Conservation (phyloP, 768 basidiomycete species). For the Amanita jacksonii region DNA sequence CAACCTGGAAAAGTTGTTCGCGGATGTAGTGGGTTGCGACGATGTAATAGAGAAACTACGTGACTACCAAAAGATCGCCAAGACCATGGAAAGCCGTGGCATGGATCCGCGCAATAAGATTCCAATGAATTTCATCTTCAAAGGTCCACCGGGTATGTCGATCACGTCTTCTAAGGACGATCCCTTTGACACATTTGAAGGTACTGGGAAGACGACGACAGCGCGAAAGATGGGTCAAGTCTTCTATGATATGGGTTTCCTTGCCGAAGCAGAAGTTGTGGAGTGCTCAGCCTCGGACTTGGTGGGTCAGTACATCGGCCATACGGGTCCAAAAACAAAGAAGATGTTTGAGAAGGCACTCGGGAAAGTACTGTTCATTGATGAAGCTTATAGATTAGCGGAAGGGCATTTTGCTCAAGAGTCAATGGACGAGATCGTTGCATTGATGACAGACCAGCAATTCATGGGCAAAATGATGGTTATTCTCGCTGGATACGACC, state of each 20-base stretch:
- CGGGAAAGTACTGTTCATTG: conserved; percentile 61
- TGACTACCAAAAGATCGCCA: conserved; percentile 44
- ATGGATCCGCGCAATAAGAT: conserved; percentile 40
- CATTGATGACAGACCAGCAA: conserved; percentile 45
- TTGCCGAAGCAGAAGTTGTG: conserved; percentile 36
- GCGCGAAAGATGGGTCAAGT: conserved; percentile 56
- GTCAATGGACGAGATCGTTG: conserved; percentile 64
- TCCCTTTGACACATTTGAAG: conserved; percentile 18
- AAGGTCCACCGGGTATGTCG: conserved; percentile 55
- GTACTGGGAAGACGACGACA: conserved; percentile 56
- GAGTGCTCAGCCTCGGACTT: conserved; percentile 67
- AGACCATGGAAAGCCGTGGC: conserved; percentile 28
- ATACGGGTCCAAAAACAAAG: conserved; percentile 59
- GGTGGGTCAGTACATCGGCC: conserved; percentile 61
- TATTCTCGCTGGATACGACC: conserved; percentile 61
- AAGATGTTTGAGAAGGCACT: conserved; percentile 54
- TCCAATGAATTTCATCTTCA: conserved; percentile 64
- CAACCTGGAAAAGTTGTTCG: conserved; percentile 49
- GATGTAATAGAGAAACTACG: conserved; percentile 38
- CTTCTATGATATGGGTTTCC: conserved; percentile 54
- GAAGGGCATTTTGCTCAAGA: conserved; percentile 60
- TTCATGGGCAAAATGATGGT: conserved; percentile 54
- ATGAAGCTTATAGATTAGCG: conserved; percentile 58
- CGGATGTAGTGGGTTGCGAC: conserved; percentile 54
- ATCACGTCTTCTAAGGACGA: background rate